Base-by-base conservation (phyloP, 176 grass and related monocot genomes). In the Chrysopogon serrulatus region DNA sequence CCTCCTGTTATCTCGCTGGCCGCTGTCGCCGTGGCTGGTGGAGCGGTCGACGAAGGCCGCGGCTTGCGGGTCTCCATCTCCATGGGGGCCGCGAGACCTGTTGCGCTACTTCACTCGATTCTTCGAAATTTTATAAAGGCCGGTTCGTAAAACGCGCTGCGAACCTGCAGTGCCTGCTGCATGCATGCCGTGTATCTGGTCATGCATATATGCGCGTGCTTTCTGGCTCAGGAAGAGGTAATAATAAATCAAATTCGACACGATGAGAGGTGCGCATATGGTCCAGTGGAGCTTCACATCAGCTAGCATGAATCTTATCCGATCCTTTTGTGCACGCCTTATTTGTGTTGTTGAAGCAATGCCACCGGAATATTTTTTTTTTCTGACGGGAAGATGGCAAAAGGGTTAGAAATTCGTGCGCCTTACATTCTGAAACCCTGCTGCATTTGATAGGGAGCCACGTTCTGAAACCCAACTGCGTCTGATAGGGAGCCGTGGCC, bases 281-380 rank as follows among this genome's bases (percentile, higher is more conserved):
- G 73, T 57, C 73, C 73, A 76, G 23, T 76, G 21, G 33, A 54
- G 48, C 2, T 24, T 16, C 73, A 24, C 18, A 57, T 9, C 49
- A n/a, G n/a, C n/a, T n/a, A 35, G 18, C 49, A 4, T 76, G 48
- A 26, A 76, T 57, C 73, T 76, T 76, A 76, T 76, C 73, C 49
- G n/a, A 76, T 56, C 73, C 49, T 24, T n/a, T 37, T 56, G 19
- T 57, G 11, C 73, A 3, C 18, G 34, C 32, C 63, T 2, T 33
- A 64, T 21, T 36, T 37, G 0, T 35, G 63, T n/a, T 34, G 31
- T 37, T 27, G 39, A 8, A 16, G 41, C 40, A 47, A 5, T 8
- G 19, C 11, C 24, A 31, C 11, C 24, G n/a, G 44, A 74, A 33
- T 51, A 17, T 23, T 51, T 8, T 1, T 67, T 51, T 2, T 23